phyloP scores from a whole-genome alignment of 805 yeast genomes.

The Wickerhamomyces subpelliculosus region DNA sequence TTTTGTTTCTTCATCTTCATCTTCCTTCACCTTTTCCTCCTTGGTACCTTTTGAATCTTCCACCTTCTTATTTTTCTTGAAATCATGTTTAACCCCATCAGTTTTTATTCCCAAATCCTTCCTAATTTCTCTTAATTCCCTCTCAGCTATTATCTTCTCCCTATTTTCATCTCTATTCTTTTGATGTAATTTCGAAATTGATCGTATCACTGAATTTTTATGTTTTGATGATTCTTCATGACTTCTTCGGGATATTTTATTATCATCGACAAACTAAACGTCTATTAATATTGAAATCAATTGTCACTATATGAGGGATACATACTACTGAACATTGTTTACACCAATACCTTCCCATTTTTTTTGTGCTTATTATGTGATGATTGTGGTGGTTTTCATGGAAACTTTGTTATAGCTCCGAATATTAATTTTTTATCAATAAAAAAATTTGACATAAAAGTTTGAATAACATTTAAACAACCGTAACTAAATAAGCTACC shows the following conservation, averaged over 20 bases:
- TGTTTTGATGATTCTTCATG: constrained; percentile 31
- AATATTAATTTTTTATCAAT: no score
- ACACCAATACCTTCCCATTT: constrained; percentile 15
- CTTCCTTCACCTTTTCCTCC: background rate
- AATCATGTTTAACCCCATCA: background rate
- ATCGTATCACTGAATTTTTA: constrained; percentile 15
- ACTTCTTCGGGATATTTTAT: constrained; percentile 22
- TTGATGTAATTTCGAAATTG: constrained; percentile 21
- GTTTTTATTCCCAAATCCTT: constrained; percentile 1
- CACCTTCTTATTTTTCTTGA: background rate
- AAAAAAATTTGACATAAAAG: background rate
- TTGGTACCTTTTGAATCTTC: background rate
- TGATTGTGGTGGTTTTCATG: no score
- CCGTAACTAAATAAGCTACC: no score
- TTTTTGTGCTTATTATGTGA: background rate
- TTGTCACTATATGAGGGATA: background rate
- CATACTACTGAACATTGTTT: constrained; percentile 30
- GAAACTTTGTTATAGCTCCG: no score
- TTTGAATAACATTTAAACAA: no score
- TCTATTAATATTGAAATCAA: background rate
- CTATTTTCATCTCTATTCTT: constrained; percentile 16
- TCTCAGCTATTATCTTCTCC: constrained; percentile 11
- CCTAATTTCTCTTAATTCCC: constrained; percentile 9
- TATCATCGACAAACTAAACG: constrained; percentile 30
- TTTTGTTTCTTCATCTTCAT: constrained; percentile 2